These are phyloP conservation scores for Funneliformis caledonium DNA, from an alignment of 371 early-diverging fungal species.

Conservation along the genomic window DNA sequence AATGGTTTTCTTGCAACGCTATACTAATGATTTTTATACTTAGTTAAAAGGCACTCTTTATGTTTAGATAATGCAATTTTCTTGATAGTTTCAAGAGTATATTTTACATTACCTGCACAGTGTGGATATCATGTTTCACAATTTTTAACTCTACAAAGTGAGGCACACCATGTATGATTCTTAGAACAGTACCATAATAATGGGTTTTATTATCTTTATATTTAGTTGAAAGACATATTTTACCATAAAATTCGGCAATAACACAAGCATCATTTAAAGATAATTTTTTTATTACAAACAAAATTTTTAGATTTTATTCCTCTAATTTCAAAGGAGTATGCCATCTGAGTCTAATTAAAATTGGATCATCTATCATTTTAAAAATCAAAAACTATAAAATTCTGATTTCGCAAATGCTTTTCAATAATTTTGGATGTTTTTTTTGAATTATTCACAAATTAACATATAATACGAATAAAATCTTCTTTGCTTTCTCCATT, in stretches of 20 bases:
- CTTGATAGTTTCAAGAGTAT: conserved; percentile 32
- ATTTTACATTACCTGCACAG: conserved; percentile 18
- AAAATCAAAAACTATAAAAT: background rate
- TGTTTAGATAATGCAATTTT: no score
- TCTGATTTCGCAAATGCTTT: background rate
- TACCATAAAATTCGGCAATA: conserved; percentile 26
- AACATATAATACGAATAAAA: background rate
- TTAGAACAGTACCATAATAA: conserved; percentile 19
- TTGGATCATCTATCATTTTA: background rate
- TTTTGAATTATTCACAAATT: background rate
- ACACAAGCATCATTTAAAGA: conserved; percentile 29
- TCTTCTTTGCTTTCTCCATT: background rate
- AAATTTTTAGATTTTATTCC: conserved; percentile 1
- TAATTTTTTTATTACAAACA: conserved; percentile 23
- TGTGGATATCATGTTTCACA: background rate
- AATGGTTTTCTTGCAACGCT: no score
- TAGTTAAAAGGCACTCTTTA: no score
- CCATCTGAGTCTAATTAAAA: background rate
- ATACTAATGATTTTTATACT: no score
- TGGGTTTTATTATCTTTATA: conserved; percentile 16
- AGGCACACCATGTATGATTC: conserved; percentile 26
- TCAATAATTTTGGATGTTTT: background rate
- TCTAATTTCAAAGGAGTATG: background rate
- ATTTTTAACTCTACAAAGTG: conserved; percentile 13
- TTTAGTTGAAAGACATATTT: conserved; percentile 21